These are phyloP conservation scores for Schoenoplectus triqueter DNA, from an alignment of 202 grass and related monocot genomes.

Conservation along the genomic window DNA sequence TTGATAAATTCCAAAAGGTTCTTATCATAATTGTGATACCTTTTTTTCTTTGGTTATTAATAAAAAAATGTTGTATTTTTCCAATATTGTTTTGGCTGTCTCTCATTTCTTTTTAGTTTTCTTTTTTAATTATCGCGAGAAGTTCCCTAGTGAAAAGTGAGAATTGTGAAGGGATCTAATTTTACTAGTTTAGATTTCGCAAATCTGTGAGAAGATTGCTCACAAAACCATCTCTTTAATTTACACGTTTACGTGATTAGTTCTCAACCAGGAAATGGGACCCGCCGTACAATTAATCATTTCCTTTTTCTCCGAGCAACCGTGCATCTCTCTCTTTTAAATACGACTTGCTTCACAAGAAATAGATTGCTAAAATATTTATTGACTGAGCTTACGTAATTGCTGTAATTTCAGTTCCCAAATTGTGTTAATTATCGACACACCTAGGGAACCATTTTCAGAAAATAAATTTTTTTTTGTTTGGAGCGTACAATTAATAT, in stretches of 20 bases:
- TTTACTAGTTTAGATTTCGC: constrained; percentile 3
- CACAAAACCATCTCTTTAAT: constrained; percentile 31
- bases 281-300: constrained; percentile 15
- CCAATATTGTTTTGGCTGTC: not conserved
- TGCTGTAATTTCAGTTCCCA: not conserved
- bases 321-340: not conserved
- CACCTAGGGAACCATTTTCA: too few species aligned
- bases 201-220: constrained; percentile 30
- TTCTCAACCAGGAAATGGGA: constrained; percentile 16
- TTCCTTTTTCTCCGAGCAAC: constrained; percentile 12
- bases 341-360: constrained; percentile 20
- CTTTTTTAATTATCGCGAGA: not conserved
- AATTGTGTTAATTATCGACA: too few species aligned
- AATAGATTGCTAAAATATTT: not conserved
- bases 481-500: not conserved
- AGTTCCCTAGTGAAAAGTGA: not conserved
- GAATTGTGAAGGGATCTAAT: not conserved
- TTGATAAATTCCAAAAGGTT: too few species aligned
- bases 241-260: constrained; percentile 39
- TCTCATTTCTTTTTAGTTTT: not conserved
- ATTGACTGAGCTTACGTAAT: too few species aligned
- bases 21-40: too few species aligned
- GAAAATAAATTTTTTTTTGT: not conserved
- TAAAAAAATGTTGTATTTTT: too few species aligned
- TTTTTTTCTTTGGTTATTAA: too few species aligned